Evolutionary conservation across 23 red algal species (phyloP).

Genomic region (Pyropia haitanensis): DNA sequence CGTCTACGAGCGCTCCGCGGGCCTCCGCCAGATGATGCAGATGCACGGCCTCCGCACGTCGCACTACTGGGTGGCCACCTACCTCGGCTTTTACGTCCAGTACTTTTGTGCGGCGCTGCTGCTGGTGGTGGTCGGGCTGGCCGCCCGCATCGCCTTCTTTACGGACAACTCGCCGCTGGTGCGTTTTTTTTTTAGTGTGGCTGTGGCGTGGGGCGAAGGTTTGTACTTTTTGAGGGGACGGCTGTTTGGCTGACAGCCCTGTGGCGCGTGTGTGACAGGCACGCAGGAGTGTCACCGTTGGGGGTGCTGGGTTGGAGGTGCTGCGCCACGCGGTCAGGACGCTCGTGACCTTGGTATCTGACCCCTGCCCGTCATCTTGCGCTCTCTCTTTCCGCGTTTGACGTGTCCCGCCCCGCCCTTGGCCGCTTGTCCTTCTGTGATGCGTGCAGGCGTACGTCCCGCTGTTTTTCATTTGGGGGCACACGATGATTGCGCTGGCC

Average conservation of each 20-base stretch:
- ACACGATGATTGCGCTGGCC: slow-evolving; percentile 62
- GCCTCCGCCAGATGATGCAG: slow-evolving; percentile 70
- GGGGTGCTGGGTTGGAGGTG: background rate
- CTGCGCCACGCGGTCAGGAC: background rate
- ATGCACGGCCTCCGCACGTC: slow-evolving; percentile 54
- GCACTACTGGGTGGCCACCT: slow-evolving; percentile 78
- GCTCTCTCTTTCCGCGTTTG: background rate
- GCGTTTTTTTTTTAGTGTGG: slow-evolving; percentile 45
- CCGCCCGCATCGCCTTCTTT: slow-evolving; percentile 54
- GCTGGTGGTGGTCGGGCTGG: slow-evolving; percentile 43
- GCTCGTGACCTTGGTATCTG: background rate
- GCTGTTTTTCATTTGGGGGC: slow-evolving; percentile 40
- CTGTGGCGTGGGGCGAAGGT: background rate
- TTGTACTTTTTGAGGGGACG: background rate
- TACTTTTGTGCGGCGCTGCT: slow-evolving; percentile 41
- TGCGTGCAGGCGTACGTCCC: background rate
- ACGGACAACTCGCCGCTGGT: slow-evolving; percentile 62
- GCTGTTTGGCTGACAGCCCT: background rate
- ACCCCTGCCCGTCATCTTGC: background rate
- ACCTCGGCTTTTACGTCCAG: slow-evolving; percentile 56
- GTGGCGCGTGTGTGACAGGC: background rate
- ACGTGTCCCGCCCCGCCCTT: no score
- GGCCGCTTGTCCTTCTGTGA: background rate
- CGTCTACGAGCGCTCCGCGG: slow-evolving; percentile 58
- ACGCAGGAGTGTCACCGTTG: background rate